Evolutionary conservation across 768 basidiomycete species (phyloP).

Genomic region (Boletus barrowsii): DNA sequence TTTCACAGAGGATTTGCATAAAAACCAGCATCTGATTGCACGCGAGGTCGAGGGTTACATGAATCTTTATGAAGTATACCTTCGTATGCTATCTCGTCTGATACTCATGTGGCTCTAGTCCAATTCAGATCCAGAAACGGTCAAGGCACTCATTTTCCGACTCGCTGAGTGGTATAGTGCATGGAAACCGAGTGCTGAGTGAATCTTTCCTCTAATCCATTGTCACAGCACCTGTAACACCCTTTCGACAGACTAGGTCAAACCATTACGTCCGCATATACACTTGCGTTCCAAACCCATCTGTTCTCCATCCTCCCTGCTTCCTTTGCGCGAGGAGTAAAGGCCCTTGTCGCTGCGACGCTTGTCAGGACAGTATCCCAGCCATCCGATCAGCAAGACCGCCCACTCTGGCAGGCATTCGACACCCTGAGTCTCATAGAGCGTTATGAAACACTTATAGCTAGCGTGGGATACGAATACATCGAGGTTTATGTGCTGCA

Average conservation of each 20-base stretch:
- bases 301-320: slow-evolving; percentile 71
- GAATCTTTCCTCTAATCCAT: slow-evolving; percentile 22
- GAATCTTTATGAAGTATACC: slow-evolving; percentile 56
- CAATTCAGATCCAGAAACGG: slow-evolving; percentile 43
- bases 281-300: slow-evolving; percentile 68
- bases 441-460: slow-evolving; percentile 79
- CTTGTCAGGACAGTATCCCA: slow-evolving; percentile 33
- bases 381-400: slow-evolving; percentile 31
- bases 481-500: slow-evolving; percentile 73
- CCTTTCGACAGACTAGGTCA: slow-evolving; percentile 50
- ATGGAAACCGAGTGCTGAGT: slow-evolving; percentile 73
- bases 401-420: slow-evolving; percentile 54
- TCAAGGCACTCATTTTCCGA: slow-evolving; percentile 55
- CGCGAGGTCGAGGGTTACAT: slow-evolving; percentile 60
- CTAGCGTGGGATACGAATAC: slow-evolving; percentile 80
- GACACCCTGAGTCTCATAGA: slow-evolving; percentile 74
- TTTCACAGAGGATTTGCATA: slow-evolving; percentile 57
- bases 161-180: slow-evolving; percentile 69
- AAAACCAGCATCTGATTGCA: slow-evolving; percentile 55
- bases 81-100: not conserved
- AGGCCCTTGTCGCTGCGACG: slow-evolving; percentile 59
- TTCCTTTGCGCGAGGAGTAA: slow-evolving; percentile 65
- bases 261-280: slow-evolving; percentile 59
- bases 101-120: slow-evolving; percentile 32
- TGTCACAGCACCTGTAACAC: not conserved